A percentile compares a stretch with the other conserved stretches of the same genome.
phyloP scores from a whole-genome alignment of 2,329 filamentous ascomycete genomes.

The Exophiala aquamarina region DNA sequence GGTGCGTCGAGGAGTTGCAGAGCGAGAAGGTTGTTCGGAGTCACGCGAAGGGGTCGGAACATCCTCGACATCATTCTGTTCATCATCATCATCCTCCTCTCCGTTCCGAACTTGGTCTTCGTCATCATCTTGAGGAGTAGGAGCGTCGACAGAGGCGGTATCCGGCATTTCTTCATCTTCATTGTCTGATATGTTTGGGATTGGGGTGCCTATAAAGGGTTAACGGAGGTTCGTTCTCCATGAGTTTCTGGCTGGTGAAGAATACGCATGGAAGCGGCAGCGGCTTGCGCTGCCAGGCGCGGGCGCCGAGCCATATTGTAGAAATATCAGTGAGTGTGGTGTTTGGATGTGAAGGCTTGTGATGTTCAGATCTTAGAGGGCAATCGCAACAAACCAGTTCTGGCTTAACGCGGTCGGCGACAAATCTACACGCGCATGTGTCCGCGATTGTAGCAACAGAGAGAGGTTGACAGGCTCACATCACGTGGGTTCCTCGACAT shows the following conservation, averaged over 20 bases:
- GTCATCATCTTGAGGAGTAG: conserved; percentile 36
- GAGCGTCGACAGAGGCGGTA: conserved; percentile 34
- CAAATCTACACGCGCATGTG: no score
- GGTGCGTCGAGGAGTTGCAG: conserved; percentile 54
- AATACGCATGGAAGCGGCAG: conserved; percentile 47
- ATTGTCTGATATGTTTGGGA: conserved; percentile 40
- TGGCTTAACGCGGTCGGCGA: not conserved
- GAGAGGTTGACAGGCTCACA: no score
- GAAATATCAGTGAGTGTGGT: no score
- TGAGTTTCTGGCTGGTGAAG: conserved; percentile 3
- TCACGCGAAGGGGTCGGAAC: conserved; percentile 42
- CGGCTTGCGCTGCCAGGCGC: conserved; percentile 47
- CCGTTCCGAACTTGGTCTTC: conserved; percentile 30
- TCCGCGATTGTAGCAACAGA: no score
- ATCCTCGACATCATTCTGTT: conserved; percentile 51
- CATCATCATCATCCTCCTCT: conserved; percentile 35
- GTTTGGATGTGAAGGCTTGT: no score
- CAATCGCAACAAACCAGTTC: not conserved
- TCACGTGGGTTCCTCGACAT: no score
- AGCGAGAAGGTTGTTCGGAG: conserved; percentile 46
- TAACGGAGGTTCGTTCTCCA: not conserved
- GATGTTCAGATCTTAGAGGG: no score
- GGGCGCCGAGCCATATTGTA: conserved; percentile 44
- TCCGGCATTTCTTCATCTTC: conserved; percentile 49
- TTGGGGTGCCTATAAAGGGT: conserved; percentile 38